phyloP scores from a whole-genome alignment of 2,329 filamentous ascomycete species.

The Hypoxylon sp. region DNA sequence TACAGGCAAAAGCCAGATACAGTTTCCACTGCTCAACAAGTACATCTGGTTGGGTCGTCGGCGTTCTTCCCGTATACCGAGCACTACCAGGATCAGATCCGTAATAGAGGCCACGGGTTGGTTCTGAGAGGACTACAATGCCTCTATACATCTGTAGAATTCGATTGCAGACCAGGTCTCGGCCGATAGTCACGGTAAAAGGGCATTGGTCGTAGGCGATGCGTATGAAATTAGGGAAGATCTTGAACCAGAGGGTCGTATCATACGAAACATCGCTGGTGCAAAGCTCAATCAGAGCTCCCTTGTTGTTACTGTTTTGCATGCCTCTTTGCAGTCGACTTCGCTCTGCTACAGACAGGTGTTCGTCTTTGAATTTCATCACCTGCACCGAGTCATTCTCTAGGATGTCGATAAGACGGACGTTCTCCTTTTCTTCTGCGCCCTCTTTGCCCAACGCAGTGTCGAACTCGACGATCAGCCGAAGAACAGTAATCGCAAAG shows the following conservation, averaged over 20 bases:
- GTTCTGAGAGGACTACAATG: slow-evolving; percentile 81
- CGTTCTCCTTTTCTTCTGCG: slow-evolving; percentile 66
- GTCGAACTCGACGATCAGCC: slow-evolving; percentile 93
- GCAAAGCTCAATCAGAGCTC: slow-evolving; percentile 90
- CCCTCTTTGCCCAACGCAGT: slow-evolving; percentile 77
- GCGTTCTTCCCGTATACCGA: slow-evolving; percentile 60
- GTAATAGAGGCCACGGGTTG: slow-evolving; percentile 69
- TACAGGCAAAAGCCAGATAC: slow-evolving; percentile 96
- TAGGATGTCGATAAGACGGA: slow-evolving; percentile 86
- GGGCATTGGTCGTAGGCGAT: slow-evolving; percentile 91
- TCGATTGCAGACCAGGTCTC: slow-evolving; percentile 91
- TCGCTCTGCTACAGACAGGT: slow-evolving; percentile 88
- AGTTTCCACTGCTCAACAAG: slow-evolving; percentile 98
- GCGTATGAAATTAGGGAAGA: slow-evolving; percentile 93
- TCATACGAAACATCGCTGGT: slow-evolving; percentile 96
- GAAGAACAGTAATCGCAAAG: slow-evolving; percentile 90
- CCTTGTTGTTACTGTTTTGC: slow-evolving; percentile 81
- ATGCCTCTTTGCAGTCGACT: slow-evolving; percentile 91
- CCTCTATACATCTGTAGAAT: slow-evolving; percentile 91
- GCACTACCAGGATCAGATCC: slow-evolving; percentile 66
- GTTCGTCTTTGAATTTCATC: slow-evolving; percentile 91
- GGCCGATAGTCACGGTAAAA: slow-evolving; percentile 87
- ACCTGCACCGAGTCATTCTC: slow-evolving; percentile 89
- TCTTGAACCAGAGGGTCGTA: slow-evolving; percentile 94
- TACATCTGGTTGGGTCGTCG: slow-evolving; percentile 80